Evolutionary conservation across 306 rosid genomes (phyloP).

Genomic region (Arachis hypogaea): DNA sequence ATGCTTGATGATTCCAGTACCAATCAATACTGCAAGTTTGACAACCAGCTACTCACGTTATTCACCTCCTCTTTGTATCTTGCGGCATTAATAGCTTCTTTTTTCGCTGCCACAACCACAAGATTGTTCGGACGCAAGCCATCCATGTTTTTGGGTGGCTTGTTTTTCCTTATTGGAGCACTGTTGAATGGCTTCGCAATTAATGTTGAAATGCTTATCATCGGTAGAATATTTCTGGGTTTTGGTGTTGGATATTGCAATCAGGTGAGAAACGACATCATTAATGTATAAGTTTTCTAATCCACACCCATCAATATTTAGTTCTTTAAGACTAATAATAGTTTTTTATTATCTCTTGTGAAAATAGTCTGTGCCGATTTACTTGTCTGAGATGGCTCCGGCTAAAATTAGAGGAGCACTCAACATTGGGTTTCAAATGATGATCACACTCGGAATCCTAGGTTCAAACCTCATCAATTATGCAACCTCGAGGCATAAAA

Average conservation of each 20-base stretch:
- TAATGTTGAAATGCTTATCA: conserved; percentile 36
- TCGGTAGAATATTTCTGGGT: conserved; percentile 39
- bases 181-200: conserved; percentile 29
- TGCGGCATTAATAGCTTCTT: conserved; percentile 37
- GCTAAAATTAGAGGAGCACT: conserved; percentile 43
- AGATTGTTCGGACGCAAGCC: conserved; percentile 34
- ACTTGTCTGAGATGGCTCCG: conserved; percentile 45
- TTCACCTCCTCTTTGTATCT: conserved; percentile 39
- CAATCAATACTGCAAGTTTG: conserved; percentile 33
- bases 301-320: no score
- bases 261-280: conserved; percentile 11
- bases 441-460: conserved; percentile 42
- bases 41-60: conserved; percentile 23
- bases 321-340: no score
- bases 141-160: conserved; percentile 38
- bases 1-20: not conserved
- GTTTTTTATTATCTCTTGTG: no score
- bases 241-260: conserved; percentile 44
- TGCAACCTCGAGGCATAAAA: not conserved
- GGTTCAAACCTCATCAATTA: conserved; percentile 39
- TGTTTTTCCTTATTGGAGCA: conserved; percentile 36
- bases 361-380: conserved; percentile 37
- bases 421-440: conserved; percentile 41
- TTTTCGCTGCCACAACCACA: conserved; percentile 30
- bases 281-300: no score